These are phyloP conservation scores for Dactylellina cionopaga DNA, from an alignment of 2,329 filamentous ascomycete genomes.

Conservation along the genomic window DNA sequence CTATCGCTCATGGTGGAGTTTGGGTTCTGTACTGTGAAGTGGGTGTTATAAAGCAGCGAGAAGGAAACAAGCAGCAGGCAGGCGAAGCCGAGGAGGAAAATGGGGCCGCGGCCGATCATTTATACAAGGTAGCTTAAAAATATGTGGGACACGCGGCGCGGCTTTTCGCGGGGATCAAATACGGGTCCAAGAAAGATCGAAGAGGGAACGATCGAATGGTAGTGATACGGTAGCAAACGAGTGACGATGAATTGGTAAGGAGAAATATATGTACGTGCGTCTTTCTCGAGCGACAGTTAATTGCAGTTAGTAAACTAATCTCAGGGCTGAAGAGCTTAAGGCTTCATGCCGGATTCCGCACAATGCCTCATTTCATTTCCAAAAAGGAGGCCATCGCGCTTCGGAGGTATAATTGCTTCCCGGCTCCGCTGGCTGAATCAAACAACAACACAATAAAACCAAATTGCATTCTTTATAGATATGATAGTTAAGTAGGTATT, in stretches of 20 bases:
- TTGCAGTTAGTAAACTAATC: background rate
- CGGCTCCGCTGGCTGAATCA: slow-evolving; percentile 16
- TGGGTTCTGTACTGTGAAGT: slow-evolving; percentile 1
- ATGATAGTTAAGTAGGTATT: too few relatives aligned
- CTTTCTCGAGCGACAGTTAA: slow-evolving; percentile 8
- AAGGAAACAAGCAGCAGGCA: slow-evolving; percentile 48
- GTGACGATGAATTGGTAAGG: background rate
- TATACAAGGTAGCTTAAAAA: background rate
- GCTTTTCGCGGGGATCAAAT: background rate
- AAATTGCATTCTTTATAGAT: too few relatives aligned
- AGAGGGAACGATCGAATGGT: background rate
- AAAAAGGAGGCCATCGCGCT: slow-evolving; percentile 30
- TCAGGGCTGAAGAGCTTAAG: slow-evolving; percentile 16
- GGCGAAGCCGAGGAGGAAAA: slow-evolving; percentile 51
- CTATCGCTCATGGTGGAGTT: background rate
- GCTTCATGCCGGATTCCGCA: slow-evolving; percentile 1
- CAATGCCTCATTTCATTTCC: too few relatives aligned
- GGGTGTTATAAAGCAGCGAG: slow-evolving; percentile 48
- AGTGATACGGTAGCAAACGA: background rate
- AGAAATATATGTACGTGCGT: slow-evolving; percentile 19
- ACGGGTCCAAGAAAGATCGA: background rate
- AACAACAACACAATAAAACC: slow-evolving; percentile 20
- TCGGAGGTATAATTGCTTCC: slow-evolving; percentile 25
- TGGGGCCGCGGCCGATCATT: slow-evolving; percentile 46
- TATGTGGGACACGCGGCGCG: slow-evolving; percentile 16